Evolutionary conservation across 495 filamentous ascomycete genomes (phyloP), one percentile per base, ranked within the genome.

Genomic region (Podospora australis): DNA sequence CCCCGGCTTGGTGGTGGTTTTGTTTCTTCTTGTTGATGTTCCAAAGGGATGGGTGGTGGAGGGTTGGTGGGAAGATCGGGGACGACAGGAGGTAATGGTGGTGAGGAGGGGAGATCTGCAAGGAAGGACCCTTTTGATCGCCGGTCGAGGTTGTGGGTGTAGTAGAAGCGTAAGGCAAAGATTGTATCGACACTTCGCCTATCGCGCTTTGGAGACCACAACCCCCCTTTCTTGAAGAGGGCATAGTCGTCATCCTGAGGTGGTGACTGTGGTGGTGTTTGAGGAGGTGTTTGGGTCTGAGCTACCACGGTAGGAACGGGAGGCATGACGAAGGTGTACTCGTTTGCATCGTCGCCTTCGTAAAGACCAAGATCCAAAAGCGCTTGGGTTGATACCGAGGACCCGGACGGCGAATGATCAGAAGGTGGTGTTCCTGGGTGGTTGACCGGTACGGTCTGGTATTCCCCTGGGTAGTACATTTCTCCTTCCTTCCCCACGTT

Each of bases 101-200:
- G 41, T 3, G 46, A 45, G 7, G 40, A 29, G 5, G 52, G 52
- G 1, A 54, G 41, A 29, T 54, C 52, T 21, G 42, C 41, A 35
- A 46, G 14, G 14, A 22, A 35, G 3, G 40, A 39, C 11, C n/a
- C 29, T 6, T 29, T 21, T 3, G 26, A 38, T n/a, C 36, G 40
- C 3, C n/a, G 13, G 2, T 28, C 16, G 6, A 10, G 40, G 11
- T 54, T 25, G 2, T 21, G 30, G 13, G 32, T 23, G 25, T 29
- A 16, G 29, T 53, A 54, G 35, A 43, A 54, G 34, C 47, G 42
- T 25, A 54, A 29, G 28, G 52, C 46, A 6, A 46, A 41, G n/a
- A 43, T 17, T 8, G 52, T 54, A 47, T 54, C 52, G 34, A 54
- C 30, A 23, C 46, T 49, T 2, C 46, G 46, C 23, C 52, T 41